Evolutionary conservation across 1,284 basidiomycete genomes (phyloP).

Genomic region (Irpex rosettiformis): DNA sequence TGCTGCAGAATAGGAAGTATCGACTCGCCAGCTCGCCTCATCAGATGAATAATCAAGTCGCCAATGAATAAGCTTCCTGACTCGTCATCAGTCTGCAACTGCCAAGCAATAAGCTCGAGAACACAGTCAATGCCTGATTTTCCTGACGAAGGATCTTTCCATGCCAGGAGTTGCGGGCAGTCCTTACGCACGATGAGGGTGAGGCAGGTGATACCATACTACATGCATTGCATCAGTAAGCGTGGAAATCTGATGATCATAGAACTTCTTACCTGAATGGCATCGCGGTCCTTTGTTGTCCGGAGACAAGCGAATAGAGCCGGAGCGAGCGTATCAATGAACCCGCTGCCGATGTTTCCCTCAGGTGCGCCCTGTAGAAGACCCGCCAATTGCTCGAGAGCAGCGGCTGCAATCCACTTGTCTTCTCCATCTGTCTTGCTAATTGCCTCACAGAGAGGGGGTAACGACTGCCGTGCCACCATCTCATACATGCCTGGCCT

Average conservation of each 20-base stretch:
- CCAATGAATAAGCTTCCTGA: constrained; percentile 91
- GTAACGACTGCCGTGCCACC: constrained; percentile 72
- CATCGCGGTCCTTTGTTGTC: constrained; percentile 76
- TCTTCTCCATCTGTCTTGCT: constrained; percentile 54
- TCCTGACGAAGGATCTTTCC: constrained; percentile 61
- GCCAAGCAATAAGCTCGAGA: constrained; percentile 70
- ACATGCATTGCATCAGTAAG: constrained; percentile 5
- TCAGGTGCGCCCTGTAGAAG: constrained; percentile 65
- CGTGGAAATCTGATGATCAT: not conserved
- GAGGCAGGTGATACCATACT: constrained; percentile 83
- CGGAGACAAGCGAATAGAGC: constrained; percentile 69
- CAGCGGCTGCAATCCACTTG: constrained; percentile 70
- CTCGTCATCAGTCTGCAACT: constrained; percentile 77
- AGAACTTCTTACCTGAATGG: constrained; percentile 62
- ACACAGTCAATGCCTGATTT: constrained; percentile 74
- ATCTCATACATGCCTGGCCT: constrained; percentile 62
- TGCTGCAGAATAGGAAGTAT: constrained; percentile 83
- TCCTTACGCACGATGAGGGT: constrained; percentile 89
- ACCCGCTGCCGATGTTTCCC: constrained; percentile 69
- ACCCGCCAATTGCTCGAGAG: constrained; percentile 77
- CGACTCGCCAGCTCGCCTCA: constrained; percentile 76
- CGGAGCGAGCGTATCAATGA: constrained; percentile 73
- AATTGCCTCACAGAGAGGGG: constrained; percentile 68
- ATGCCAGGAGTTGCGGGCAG: constrained; percentile 72
- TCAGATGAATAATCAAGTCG: constrained; percentile 89